Evolutionary conservation across 108 stramenopile species (phyloP), one percentile per base, ranked within the genome.

Genomic region (Poteriospumella lacustris): DNA sequence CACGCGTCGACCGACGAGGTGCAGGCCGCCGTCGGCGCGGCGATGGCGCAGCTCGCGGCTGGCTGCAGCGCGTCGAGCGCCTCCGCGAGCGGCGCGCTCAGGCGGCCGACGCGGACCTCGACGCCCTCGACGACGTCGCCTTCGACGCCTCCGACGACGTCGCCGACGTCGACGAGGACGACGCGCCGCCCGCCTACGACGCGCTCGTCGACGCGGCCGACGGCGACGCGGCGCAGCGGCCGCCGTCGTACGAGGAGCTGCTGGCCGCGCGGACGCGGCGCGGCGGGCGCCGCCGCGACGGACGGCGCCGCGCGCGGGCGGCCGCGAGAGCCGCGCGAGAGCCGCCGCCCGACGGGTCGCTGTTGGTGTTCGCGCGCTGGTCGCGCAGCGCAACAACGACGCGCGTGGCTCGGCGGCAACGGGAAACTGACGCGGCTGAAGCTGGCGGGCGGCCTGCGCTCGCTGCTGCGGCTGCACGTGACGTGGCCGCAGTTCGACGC

Each of bases 401-500:
- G 36, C 70, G 3, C 43, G 42, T 73, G 70, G 70, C 47, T 73
- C 19, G 70, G 70, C 5, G 31, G 41, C 12, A 73, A 73, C 36
- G 33, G 41, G 9, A 73, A 73, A 56, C 31, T 73, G 24, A 73
- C 70, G 26, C 43, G 70, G 36, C 33, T 73, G 31, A 73, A 73
- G 33, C 47, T 73, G 9, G 9, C 26, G 5, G 70, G 70, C 5
- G 70, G 70, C 5, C 47, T 73, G 43, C 31, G 36, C 9, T 33
- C 31, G 26, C 31, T 73, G 24, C 31, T 73, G 5, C 43, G 70
- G 3, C 9, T 73, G 15, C 12, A 73, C 26, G 36, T 73, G 47
- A 28, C 38, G 36, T 73, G 70, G 70, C 38, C 40, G 5, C 70
- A 73, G 36, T 73, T 73, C 70, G 70, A 73, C 24, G 38, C 70